These are phyloP conservation scores for Nannochloropsis salina DNA, from an alignment of 108 stramenopile species.

Conservation along the genomic window DNA sequence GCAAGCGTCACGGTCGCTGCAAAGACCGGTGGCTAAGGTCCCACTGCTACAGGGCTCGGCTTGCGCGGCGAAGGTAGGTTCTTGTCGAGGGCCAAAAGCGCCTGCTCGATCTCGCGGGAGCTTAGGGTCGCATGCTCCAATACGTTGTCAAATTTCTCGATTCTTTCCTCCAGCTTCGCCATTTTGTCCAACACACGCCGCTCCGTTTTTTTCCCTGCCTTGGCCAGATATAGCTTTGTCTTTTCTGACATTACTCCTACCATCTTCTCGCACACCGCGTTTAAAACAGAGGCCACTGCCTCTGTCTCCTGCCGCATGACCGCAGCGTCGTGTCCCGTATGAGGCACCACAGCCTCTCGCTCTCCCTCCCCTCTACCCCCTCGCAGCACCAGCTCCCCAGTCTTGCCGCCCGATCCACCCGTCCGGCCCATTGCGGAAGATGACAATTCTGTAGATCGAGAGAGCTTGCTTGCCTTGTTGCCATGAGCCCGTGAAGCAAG, in stretches of 20 bases:
- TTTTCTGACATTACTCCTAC: not conserved
- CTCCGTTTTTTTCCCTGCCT: not conserved
- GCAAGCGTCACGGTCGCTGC: no score
- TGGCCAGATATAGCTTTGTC: not conserved
- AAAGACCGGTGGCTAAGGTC: no score
- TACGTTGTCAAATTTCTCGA: constrained; percentile 17
- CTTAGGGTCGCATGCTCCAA: not conserved
- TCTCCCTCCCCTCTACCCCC: not conserved
- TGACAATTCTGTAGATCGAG: not conserved
- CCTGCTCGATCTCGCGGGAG: constrained; percentile 19
- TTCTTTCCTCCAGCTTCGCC: not conserved
- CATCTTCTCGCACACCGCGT: constrained; percentile 8
- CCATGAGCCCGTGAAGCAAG: no score
- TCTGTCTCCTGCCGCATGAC: not conserved
- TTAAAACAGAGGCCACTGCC: constrained; percentile 6
- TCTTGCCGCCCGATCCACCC: not conserved
- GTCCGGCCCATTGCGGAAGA: not conserved
- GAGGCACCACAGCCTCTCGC: not conserved
- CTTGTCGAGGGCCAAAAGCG: not conserved
- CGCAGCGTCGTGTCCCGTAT: not conserved
- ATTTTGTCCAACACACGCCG: not conserved
- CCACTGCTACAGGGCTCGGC: not conserved
- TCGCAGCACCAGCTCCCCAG: not conserved
- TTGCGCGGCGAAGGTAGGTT: not conserved
- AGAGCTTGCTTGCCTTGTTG: not conserved